Evolutionary conservation across 2,329 filamentous ascomycete species (phyloP).

Genomic region (Alternaria hordeiaustralica): DNA sequence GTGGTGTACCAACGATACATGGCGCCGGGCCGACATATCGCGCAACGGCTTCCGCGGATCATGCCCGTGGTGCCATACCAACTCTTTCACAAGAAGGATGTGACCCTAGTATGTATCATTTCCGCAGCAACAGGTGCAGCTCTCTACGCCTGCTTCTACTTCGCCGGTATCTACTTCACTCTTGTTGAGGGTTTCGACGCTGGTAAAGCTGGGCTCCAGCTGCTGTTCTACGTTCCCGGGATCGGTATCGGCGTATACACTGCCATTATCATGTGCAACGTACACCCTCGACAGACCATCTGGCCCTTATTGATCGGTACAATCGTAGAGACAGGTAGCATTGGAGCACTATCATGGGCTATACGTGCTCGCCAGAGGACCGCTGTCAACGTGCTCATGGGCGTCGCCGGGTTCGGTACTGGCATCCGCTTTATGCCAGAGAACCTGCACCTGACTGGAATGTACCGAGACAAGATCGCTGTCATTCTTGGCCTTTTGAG

Average conservation of each 20-base stretch:
- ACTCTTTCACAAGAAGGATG: constrained; percentile 2
- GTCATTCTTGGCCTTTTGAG: constrained; percentile 1
- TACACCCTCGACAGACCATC: not conserved
- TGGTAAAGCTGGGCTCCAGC: constrained; percentile 2
- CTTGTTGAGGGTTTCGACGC: not conserved
- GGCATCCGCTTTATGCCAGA: constrained; percentile 1
- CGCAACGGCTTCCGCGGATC: not conserved
- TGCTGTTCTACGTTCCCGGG: constrained; percentile 1
- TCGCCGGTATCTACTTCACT: constrained; percentile 2
- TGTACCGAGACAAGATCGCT: constrained; percentile 1
- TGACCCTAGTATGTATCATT: constrained; percentile 1
- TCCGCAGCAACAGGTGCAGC: constrained; percentile 1
- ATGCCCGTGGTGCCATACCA: constrained; percentile 3
- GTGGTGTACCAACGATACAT: not conserved
- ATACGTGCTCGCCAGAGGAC: not conserved
- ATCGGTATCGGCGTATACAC: constrained; percentile 1
- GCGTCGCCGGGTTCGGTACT: not conserved
- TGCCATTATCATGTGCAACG: not conserved
- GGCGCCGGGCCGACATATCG: not conserved
- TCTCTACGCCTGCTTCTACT: constrained; percentile 2
- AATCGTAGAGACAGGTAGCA: not conserved
- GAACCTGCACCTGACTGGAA: constrained; percentile 1
- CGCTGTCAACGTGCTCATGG: constrained; percentile 2
- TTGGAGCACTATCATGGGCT: not conserved
- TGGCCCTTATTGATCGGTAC: not conserved